phyloP scores from a whole-genome alignment of 305 asterid species.

The Rubia peregrina region DNA sequence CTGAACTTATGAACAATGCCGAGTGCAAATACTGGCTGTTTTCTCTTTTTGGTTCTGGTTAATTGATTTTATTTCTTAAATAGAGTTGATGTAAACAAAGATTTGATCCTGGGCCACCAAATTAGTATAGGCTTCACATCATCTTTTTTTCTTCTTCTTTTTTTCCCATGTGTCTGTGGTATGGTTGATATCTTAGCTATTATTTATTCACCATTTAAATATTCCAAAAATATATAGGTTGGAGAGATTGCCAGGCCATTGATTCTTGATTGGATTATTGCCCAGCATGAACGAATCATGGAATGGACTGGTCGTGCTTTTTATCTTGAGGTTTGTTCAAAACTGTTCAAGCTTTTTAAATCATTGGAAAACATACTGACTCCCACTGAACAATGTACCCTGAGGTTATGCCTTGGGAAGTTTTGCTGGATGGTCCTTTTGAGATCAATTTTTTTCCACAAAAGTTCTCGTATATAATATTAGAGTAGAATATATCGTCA shows the following conservation, averaged over 20 bases:
- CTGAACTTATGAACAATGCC: not conserved
- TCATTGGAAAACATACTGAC: not conserved
- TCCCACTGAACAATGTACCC: not conserved
- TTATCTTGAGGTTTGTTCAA: constrained; percentile 76
- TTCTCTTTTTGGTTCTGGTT: not conserved
- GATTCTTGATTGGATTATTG: constrained; percentile 94
- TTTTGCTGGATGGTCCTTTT: not conserved
- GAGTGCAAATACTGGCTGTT: not conserved
- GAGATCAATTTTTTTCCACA: not conserved
- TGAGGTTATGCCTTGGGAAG: not conserved
- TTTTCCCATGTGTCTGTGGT: not conserved
- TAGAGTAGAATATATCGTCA: not conserved
- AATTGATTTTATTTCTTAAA: not conserved
- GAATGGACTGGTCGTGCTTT: constrained; percentile 97
- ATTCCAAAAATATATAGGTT: constrained; percentile 40
- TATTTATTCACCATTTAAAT: not conserved
- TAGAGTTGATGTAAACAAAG: not conserved
- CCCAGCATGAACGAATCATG: constrained; percentile 74
- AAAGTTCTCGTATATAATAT: not conserved
- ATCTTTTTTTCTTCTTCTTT: not conserved
- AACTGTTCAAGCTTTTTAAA: constrained; percentile 12
- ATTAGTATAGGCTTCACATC: not conserved
- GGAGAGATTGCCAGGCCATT: constrained; percentile 70
- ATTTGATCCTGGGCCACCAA: not conserved
- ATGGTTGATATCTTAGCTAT: not conserved